Evolutionary conservation across 345 rosid species (phyloP), one percentile per base, ranked within the genome.

Genomic region (Arabis alpina): DNA sequence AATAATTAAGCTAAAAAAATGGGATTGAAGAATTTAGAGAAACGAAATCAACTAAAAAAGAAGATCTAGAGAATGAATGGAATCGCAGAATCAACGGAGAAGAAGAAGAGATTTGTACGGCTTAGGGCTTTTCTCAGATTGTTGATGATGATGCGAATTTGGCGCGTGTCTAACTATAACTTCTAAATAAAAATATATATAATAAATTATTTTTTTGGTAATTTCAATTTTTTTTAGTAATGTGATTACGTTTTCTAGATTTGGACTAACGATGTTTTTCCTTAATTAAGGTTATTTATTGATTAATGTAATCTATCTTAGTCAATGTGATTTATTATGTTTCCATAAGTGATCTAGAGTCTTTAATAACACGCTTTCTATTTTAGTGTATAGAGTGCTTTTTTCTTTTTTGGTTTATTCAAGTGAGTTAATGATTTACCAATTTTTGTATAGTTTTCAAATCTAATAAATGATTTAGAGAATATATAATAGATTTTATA

Each of bases 161-260:
- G 55, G 75, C 75, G 75, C 68, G 68, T 61, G 61, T 52, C 61
- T 71, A 60, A 71, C 61, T 71, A 55, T 61, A 71, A 50, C 34
- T 40, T 60, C 60, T 70, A 6, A 27, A 24, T 59, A 10, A 37
- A 39, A 7, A 40, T 5, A 40, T 28, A 1, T 28, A 12, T 59
- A 23, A 40, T 37, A 36, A 28, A 54, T 16, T 9, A 41, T 13
- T 28, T 15, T 19, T 19, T 19, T 19, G 23, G 23, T 19, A 19
- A 19, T 19, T 19, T 19, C 23, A 19, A 0, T 3, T 5, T 7
- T n/a, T 34, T 11, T 40, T 34, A 34, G 37, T 34, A 34, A 34
- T 6, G 1, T 36, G 40, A 36, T 36, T 36, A 36, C 40, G 25
- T 16, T 19, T 10, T 47, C 49, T 50, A 50, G 10, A 50, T 23